Conservation (phyloP, 371 early-diverging fungal species). For the Rhizomucor pusillus region DNA sequence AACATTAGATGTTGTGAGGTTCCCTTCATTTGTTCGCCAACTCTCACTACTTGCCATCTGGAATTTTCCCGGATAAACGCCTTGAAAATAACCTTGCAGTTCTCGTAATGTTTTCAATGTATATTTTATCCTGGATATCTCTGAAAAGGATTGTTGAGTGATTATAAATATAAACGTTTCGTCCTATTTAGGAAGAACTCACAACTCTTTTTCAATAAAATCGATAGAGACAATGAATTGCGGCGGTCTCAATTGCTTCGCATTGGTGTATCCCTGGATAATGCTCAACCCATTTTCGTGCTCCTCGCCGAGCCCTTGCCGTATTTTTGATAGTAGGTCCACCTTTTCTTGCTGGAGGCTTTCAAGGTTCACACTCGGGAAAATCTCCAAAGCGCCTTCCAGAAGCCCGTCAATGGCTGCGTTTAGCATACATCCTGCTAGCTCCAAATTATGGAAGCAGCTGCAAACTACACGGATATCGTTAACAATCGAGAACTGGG, state of each 20-base stretch:
- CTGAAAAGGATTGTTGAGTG: constrained; percentile 9
- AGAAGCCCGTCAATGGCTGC: constrained; percentile 27
- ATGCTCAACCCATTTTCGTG: neutral
- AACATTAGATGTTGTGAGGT: neutral
- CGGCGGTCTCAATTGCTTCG: constrained; percentile 24
- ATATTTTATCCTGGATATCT: constrained; percentile 29
- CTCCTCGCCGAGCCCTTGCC: neutral
- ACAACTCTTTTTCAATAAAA: constrained; percentile 14
- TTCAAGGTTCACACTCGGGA: constrained; percentile 26
- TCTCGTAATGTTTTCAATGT: constrained; percentile 35
- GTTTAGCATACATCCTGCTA: constrained; percentile 28
- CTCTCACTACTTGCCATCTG: constrained; percentile 11
- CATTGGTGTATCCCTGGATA: neutral
- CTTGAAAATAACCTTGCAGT: constrained; percentile 29
- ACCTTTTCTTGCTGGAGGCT: constrained; percentile 24
- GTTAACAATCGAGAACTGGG: neutral
- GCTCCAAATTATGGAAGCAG: constrained; percentile 25
- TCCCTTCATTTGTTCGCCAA: constrained; percentile 10
- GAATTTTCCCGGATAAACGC: no score
- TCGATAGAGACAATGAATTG: constrained; percentile 23
- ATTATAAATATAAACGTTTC: no score
- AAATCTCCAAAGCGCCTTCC: constrained; percentile 41
- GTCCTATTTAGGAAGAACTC: neutral
- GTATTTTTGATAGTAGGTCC: constrained; percentile 23
- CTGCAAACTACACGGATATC: constrained; percentile 10